phyloP scores from a whole-genome alignment of 257 asterid species.

The Haberlea rhodopensis region DNA sequence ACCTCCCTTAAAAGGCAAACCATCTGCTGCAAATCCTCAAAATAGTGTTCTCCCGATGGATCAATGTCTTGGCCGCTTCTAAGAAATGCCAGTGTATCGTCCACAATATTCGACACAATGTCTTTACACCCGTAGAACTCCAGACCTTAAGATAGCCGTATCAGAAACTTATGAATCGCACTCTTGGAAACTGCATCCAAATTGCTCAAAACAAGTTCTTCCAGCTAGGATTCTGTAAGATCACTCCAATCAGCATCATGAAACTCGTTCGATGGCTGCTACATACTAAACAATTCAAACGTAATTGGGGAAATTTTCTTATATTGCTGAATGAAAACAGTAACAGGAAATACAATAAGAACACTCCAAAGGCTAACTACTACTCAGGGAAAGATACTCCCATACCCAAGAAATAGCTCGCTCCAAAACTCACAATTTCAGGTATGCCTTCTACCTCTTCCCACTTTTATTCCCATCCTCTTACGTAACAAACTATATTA shows the following conservation, averaged over 20 bases:
- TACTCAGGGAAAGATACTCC: too few relatives aligned
- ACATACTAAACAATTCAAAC: too few relatives aligned
- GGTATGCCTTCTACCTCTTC: too few relatives aligned
- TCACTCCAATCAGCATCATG: conserved; percentile 93
- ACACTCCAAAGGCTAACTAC: too few relatives aligned
- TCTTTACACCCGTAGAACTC: conserved; percentile 91
- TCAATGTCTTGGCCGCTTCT: conserved; percentile 62
- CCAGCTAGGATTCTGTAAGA: conserved; percentile 80
- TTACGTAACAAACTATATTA: too few relatives aligned
- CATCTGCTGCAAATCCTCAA: conserved; percentile 78
- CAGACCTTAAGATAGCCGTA: conserved; percentile 78
- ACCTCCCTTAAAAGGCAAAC: conserved; percentile 85
- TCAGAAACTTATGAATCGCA: conserved; percentile 76
- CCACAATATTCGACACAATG: conserved; percentile 86
- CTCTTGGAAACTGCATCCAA: conserved; percentile 76
- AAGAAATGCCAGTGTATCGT: conserved; percentile 69
- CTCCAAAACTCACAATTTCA: too few relatives aligned
- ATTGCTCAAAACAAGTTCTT: conserved; percentile 71
- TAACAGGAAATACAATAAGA: too few relatives aligned
- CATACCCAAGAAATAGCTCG: too few relatives aligned
- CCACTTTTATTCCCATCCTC: too few relatives aligned
- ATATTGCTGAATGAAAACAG: too few relatives aligned
- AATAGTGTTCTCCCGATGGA: conserved; percentile 57
- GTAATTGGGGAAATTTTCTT: too few relatives aligned
- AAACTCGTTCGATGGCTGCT: conserved; percentile 53